Evolutionary conservation across 257 asterid genomes (phyloP), one percentile per base, ranked within the genome.

Genomic region (Euphrasia confusa): DNA sequence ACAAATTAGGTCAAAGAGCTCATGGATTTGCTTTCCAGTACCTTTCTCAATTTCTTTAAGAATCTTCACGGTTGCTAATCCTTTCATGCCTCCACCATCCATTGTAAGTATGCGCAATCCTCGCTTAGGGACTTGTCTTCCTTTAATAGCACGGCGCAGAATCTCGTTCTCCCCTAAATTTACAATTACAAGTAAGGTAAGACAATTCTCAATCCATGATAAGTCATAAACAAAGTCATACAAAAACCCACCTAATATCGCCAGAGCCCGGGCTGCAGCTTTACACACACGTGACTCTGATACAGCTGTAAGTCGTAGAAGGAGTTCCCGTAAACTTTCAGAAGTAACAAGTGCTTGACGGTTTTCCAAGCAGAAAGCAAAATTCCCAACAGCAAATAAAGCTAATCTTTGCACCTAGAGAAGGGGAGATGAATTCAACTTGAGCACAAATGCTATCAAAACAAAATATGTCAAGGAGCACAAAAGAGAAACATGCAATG

Each of bases 31-130:
- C 79, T 89, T 93, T 72, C 99, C 99, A 66, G 97, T 81, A 49
- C 96, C 84, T 79, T 77, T 89, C 79, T 89, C 99, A 18, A 93
- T 93, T 80, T 87, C 94, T 71, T 75, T 89, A 50, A 93, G 91
- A 79, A 93, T 87, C 80, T 77, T 81, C 66, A 93, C 94, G n/a
- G 99, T 93, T 52, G 94, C 95, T 77, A 93, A 81, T 74, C 99
- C 97, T 81, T 93, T 93, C 99, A 93, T 93, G 79, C 99, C 99
- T 15, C 99, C 99, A 61, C 99, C 99, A 79, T 93, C 99, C 99
- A 93, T 89, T 60, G 97, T 47, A 69, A 93, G 95, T 74, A 93
- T 87, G 67, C 96, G 91, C 74, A 93, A 67, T 39, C 99, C 97
- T 71, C 87, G 88, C 71, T 89, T 93, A 30, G 97, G 91, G 24